Base-by-base conservation (phyloP, 2,329 filamentous ascomycete species). In the Geosmithia morbida region DNA sequence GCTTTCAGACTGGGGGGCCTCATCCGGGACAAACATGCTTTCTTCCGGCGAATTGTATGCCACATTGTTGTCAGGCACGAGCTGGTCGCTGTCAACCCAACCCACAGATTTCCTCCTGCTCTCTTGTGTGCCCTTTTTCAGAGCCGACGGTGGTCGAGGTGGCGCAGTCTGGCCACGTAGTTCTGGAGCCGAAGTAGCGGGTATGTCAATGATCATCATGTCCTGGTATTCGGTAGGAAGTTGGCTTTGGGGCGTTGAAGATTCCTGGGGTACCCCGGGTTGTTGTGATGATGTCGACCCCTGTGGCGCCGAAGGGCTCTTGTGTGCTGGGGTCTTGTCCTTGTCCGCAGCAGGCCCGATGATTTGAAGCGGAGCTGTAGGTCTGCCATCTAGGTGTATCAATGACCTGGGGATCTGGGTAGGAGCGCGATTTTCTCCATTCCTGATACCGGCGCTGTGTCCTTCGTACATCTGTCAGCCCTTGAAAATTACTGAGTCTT, bases 401-500 rank as follows among this genome's bases (percentile, higher is more conserved):
- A 57, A 50, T 6, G 46, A 45, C 4, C 49, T 49, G 3, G 61
- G 61, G 37, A 64, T 51, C 48, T 65, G 61, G 2, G 64, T 56
- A 2, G 68, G 62, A 2, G 58, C 64, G 19, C 51, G 50, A 11
- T 43, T 67, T 66, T 47, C 33, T 37, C 51, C 50, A 63, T 71
- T 2, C 53, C 61, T 8, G 66, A 53, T 55, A 77, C 67, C 14
- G 55, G 55, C 49, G 69, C 67, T 8, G 48, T 59, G 2, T 70
- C 63, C 14, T 53, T 55, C 3, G 76, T 56, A 37, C 13, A 37
- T 26, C 2, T 48, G 42, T 14, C 66, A 61, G 18, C 55, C 53
- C 50, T 65, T 70, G 29, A 50, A 55, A 2, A 4, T 22, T 11
- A 4, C n/a, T 11, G 7, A 20, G 5, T 22, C 44, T 22, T 13